phyloP scores from a whole-genome alignment of 768 basidiomycete genomes.

The Suillus clintonianus region DNA sequence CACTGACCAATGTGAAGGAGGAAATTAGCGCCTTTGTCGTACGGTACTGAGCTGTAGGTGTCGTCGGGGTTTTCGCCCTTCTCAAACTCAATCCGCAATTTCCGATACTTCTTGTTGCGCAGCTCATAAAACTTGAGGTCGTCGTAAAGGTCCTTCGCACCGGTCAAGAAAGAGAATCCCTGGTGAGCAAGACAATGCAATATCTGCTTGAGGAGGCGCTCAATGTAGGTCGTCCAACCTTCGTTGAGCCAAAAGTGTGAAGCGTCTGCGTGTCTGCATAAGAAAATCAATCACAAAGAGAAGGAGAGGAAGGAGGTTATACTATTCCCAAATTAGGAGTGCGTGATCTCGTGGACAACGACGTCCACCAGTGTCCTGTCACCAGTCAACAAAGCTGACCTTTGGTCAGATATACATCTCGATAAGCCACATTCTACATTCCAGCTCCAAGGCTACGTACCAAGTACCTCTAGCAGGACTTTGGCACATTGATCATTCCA shows the following conservation, averaged over 20 bases:
- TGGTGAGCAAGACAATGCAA: slow-evolving; percentile 76
- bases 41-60: slow-evolving; percentile 74
- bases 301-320: slow-evolving; percentile 42
- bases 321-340: slow-evolving; percentile 94
- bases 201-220: slow-evolving; percentile 72
- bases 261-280: slow-evolving; percentile 61
- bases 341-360: slow-evolving; percentile 82
- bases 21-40: slow-evolving; percentile 90
- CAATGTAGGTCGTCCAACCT: slow-evolving; percentile 93
- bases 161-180: slow-evolving; percentile 80
- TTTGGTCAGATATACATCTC: neutral
- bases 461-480: too few relatives aligned
- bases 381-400: slow-evolving; percentile 75
- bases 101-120: slow-evolving; percentile 68
- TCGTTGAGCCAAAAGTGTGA: slow-evolving; percentile 90
- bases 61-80: slow-evolving; percentile 77
- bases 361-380: slow-evolving; percentile 88
- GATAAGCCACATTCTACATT: neutral
- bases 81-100: slow-evolving; percentile 75
- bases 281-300: slow-evolving; percentile 2
- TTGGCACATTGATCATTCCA: too few relatives aligned
- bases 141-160: slow-evolving; percentile 69
- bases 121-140: slow-evolving; percentile 62
- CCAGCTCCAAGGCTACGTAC: too few relatives aligned
- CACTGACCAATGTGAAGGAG: slow-evolving; percentile 80